These are phyloP conservation scores for Fallopia convolvulus DNA, from an alignment of 148 eudicot genomes.

Conservation along the genomic window DNA sequence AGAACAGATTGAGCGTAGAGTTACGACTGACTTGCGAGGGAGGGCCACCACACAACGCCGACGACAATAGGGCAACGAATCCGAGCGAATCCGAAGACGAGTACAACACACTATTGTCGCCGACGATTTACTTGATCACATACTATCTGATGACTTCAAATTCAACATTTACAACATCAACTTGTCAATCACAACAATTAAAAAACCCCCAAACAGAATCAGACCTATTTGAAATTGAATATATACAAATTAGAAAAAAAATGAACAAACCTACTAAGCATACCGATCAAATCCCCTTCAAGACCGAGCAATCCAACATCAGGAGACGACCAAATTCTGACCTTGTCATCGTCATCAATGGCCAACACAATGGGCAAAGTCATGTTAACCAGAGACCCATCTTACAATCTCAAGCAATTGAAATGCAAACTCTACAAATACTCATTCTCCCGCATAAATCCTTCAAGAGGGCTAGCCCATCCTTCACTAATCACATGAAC, in stretches of 20 bases:
- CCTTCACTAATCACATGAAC: conserved; percentile 91
- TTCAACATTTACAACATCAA: not conserved
- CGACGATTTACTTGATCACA: not conserved
- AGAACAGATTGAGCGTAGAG: too few species aligned
- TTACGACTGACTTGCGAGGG: too few species aligned
- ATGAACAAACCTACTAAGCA: conserved; percentile 60
- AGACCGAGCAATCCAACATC: conserved; percentile 65
- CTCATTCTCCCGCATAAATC: conserved; percentile 87
- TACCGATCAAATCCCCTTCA: conserved; percentile 48
- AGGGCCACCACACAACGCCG: too few species aligned
- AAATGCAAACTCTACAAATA: conserved; percentile 91
- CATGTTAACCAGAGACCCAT: conserved; percentile 87
- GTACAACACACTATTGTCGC: too few species aligned
- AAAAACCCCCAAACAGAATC: not conserved
- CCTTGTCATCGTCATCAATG: conserved; percentile 58
- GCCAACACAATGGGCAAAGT: conserved; percentile 84
- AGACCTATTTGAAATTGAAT: not conserved
- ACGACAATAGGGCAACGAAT: too few species aligned
- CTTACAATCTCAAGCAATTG: conserved; percentile 50
- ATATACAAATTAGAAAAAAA: not conserved
- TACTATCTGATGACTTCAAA: not conserved
- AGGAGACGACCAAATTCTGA: conserved; percentile 36
- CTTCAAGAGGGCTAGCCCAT: conserved; percentile 84
- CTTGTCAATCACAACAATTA: not conserved
- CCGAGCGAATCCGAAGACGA: too few species aligned